Evolutionary conservation across 306 rosid genomes (phyloP).

Genomic region (Prunus mongolica): DNA sequence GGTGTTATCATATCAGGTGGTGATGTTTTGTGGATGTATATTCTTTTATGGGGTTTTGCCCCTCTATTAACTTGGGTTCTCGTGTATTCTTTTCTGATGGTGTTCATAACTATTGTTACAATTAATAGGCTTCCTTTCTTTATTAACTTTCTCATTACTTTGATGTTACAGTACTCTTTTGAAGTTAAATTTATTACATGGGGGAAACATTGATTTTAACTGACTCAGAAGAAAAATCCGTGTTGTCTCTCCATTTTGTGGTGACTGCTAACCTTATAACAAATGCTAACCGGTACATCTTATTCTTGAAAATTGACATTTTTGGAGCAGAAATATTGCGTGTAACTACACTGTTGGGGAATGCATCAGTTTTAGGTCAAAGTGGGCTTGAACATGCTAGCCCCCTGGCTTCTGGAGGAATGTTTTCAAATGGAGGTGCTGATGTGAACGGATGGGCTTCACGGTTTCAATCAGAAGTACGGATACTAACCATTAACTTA

Average conservation of each 20-base stretch:
- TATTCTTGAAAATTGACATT: constrained; percentile 98
- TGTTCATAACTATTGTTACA: background rate
- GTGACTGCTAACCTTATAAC: constrained; percentile 95
- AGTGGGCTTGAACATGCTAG: constrained; percentile 99
- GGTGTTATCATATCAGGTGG: background rate
- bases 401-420: constrained; percentile 98
- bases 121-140: background rate
- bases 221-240: constrained; percentile 66
- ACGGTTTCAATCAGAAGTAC: constrained; percentile 99
- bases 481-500: constrained; percentile 99
- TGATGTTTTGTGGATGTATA: background rate
- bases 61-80: background rate
- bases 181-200: constrained; percentile 39
- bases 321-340: constrained; percentile 99
- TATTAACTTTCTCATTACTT: constrained; percentile 4
- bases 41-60: background rate
- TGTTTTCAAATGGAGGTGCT: constrained; percentile 89
- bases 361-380: constrained; percentile 99
- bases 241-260: constrained; percentile 78
- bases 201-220: constrained; percentile 58
- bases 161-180: constrained; percentile 26
- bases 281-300: constrained; percentile 99
- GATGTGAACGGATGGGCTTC: constrained; percentile 92
- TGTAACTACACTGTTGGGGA: constrained; percentile 99
- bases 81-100: background rate